Evolutionary conservation across 306 rosid genomes (phyloP), one percentile per base, ranked within the genome.

Genomic region (Casuarina glauca): DNA sequence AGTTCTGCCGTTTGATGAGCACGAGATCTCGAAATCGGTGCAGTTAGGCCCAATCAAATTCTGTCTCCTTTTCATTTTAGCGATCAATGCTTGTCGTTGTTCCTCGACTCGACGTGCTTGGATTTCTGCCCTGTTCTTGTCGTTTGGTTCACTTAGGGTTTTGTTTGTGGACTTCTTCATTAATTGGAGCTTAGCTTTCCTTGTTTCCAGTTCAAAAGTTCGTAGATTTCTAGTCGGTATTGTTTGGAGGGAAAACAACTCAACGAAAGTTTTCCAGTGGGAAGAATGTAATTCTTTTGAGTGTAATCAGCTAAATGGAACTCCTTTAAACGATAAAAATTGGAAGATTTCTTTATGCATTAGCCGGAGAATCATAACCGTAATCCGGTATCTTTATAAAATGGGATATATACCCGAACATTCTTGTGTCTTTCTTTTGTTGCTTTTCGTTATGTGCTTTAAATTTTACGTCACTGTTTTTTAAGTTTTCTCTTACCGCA

Each of bases 1-100:
- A 66, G 52, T 82, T 79, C 49, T 44, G 60, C 35, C 67, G 83
- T 81, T 87, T 94, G 88, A 87, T 78, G 95, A 89, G 71, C 97
- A 82, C 97, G 87, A 89, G 89, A 86, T 90, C 87, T 82, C 84
- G 76, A 3, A 73, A 81, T 78, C 87, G 75, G 87, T 84, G 79
- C 85, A 72, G 83, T 90, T 88, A 77, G 84, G 81, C 67, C 88
- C 78, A 73, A 17, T 81, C 62, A 48, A 67, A 35, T 76, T 71
- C 72, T 71, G 60, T 71, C 68, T 69, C 55, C 19, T 7, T 53
- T 45, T 61, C 53, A 19, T 12, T 12, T 52, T 66, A 38, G 73
- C 41, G 63, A 81, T 81, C 53, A 44, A 45, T 72, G 78, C 35
- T 36, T 51, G 77, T 70, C 67, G 44, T 10, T 45, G 79, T 58